Conservation (phyloP, 148 eudicot genomes). For the Rheum nobile region DNA sequence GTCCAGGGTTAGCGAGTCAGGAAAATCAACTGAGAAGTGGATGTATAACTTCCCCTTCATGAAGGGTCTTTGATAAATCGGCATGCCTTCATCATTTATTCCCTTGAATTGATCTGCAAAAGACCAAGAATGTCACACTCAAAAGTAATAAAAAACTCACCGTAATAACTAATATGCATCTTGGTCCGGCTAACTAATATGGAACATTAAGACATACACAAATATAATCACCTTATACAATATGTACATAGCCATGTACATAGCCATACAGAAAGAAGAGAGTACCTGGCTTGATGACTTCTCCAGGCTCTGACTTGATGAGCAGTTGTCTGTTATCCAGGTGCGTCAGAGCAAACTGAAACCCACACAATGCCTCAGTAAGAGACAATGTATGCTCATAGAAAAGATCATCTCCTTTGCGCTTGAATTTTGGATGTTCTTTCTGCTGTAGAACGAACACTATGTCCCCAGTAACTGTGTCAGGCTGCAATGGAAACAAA, state of each 20-base stretch:
- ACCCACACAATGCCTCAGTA: slow-evolving; percentile 43
- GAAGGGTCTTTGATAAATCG: slow-evolving; percentile 37
- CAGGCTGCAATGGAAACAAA: slow-evolving; percentile 29
- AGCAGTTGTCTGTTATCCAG: slow-evolving; percentile 41
- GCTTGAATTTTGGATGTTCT: slow-evolving; percentile 42
- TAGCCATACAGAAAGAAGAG: not conserved
- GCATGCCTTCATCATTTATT: slow-evolving; percentile 44
- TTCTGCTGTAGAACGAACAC: slow-evolving; percentile 40
- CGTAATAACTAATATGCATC: too few relatives aligned
- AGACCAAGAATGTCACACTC: not conserved
- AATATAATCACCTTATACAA: not conserved
- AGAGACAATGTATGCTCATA: slow-evolving; percentile 37
- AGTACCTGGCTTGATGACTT: slow-evolving; percentile 45
- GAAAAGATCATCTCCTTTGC: slow-evolving; percentile 45
- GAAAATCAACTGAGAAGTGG: slow-evolving; percentile 41
- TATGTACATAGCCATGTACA: not conserved
- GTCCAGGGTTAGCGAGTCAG: slow-evolving; percentile 26
- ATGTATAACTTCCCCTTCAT: slow-evolving; percentile 43
- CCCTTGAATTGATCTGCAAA: slow-evolving; percentile 40
- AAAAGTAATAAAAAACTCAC: too few relatives aligned
- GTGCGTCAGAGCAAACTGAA: slow-evolving; percentile 40
- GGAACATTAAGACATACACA: too few relatives aligned
- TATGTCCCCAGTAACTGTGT: slow-evolving; percentile 40
- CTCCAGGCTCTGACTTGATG: slow-evolving; percentile 45
- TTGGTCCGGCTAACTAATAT: not conserved